Percentiles rank a stretch among this genome's conserved stretches.
Evolutionary conservation across 768 basidiomycete genomes (phyloP).

Genomic region (Amanita molliuscula): DNA sequence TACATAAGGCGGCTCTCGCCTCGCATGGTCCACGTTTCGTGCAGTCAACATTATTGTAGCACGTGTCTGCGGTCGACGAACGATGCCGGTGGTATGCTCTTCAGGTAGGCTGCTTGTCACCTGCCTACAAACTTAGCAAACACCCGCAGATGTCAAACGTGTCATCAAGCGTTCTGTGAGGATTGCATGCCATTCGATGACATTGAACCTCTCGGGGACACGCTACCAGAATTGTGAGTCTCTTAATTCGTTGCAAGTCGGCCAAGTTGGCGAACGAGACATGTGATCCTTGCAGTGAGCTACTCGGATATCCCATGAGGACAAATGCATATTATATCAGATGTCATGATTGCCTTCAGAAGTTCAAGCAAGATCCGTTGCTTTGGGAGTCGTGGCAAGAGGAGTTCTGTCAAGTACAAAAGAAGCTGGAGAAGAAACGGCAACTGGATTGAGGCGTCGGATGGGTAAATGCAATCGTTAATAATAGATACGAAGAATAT

Average conservation of each 20-base stretch:
- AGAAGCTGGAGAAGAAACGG: conserved; percentile 20
- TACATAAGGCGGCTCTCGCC: conserved; percentile 14
- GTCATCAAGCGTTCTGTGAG: conserved; percentile 49
- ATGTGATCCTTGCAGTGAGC: conserved; percentile 17
- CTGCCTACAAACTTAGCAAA: neutral
- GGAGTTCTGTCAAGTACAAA: conserved; percentile 27
- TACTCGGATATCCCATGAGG: conserved; percentile 28
- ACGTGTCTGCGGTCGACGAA: conserved; percentile 31
- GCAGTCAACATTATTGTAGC: conserved; percentile 42
- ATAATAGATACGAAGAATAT: no score
- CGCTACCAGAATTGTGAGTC: conserved; percentile 48
- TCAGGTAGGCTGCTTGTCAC: conserved; percentile 26
- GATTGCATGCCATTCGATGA: conserved; percentile 46
- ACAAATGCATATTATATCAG: conserved; percentile 35
- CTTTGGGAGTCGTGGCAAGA: conserved; percentile 32
- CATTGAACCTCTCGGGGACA: conserved; percentile 41
- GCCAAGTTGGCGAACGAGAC: neutral
- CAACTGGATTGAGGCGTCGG: no score
- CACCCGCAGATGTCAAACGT: conserved; percentile 42
- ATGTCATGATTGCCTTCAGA: conserved; percentile 36
- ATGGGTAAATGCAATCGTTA: no score
- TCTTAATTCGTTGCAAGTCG: neutral
- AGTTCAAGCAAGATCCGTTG: conserved; percentile 22
- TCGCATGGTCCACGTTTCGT: conserved; percentile 13
- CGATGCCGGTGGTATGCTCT: conserved; percentile 48